phyloP scores from a whole-genome alignment of 495 filamentous ascomycete genomes.

The Aspergillus bertholletiae region DNA sequence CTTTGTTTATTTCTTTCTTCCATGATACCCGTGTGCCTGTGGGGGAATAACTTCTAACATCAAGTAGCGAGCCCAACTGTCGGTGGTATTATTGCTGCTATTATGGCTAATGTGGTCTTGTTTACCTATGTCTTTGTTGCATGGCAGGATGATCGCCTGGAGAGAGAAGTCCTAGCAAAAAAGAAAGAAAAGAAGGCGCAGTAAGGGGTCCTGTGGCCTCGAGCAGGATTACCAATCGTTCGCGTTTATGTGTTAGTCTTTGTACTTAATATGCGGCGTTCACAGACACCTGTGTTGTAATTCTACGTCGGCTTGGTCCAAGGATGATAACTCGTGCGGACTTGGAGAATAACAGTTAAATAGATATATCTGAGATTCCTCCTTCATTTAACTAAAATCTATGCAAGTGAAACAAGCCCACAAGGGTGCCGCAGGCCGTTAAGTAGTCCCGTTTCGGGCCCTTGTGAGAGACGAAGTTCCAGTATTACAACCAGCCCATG shows the following conservation, averaged over 20 bases:
- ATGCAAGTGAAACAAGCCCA: neutral
- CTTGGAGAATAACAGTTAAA: neutral
- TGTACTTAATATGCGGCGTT: slow-evolving; percentile 7
- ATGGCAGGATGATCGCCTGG: slow-evolving; percentile 78
- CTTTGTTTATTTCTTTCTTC: neutral
- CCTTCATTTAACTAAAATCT: neutral
- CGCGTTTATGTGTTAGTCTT: neutral
- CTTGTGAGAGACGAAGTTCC: neutral
- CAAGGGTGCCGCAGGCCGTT: neutral
- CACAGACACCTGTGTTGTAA: slow-evolving; percentile 1
- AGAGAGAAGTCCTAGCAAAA: slow-evolving; percentile 55
- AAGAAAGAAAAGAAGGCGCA: slow-evolving; percentile 59
- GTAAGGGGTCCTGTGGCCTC: slow-evolving; percentile 31
- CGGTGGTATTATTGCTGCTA: slow-evolving; percentile 77
- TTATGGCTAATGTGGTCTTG: slow-evolving; percentile 88
- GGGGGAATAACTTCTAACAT: slow-evolving; percentile 1
- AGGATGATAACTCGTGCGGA: neutral
- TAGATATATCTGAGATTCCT: neutral
- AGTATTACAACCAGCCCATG: slow-evolving; percentile 13
- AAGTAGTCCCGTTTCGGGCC: neutral
- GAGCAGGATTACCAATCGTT: neutral
- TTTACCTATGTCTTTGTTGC: slow-evolving; percentile 90
- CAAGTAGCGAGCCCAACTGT: slow-evolving; percentile 78
- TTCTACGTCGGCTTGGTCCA: neutral
- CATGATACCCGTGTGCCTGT: neutral